phyloP scores from a whole-genome alignment of 2,329 filamentous ascomycete genomes.

The Xylaria multiplex region DNA sequence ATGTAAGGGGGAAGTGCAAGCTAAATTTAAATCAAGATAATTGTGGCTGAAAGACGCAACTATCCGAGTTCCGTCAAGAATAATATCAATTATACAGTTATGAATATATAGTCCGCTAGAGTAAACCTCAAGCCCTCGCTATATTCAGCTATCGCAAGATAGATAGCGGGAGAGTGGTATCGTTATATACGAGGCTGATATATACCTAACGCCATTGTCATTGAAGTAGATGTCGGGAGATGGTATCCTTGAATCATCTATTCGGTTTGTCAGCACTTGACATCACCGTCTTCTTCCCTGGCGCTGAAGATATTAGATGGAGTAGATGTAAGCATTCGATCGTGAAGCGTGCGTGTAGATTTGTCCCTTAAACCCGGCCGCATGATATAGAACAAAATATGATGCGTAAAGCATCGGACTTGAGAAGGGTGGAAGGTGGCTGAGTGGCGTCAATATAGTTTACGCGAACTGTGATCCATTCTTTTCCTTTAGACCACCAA shows the following conservation, averaged over 20 bases:
- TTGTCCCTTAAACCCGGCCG: constrained; percentile 19
- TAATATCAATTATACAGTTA: constrained; percentile 48
- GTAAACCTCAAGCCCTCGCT: constrained; percentile 31
- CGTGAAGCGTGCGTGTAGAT: constrained; percentile 31
- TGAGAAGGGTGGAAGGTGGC: constrained; percentile 3
- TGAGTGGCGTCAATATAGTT: constrained; percentile 7
- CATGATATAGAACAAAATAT: constrained; percentile 18
- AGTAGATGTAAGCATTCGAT: constrained; percentile 33
- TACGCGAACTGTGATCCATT: constrained; percentile 57
- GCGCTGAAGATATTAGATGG: constrained; percentile 25
- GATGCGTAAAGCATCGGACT: constrained; percentile 18
- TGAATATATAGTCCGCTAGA: constrained; percentile 45
- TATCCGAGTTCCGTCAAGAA: constrained; percentile 37
- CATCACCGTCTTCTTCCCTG: constrained; percentile 30
- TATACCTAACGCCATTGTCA: constrained; percentile 36
- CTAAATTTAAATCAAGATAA: background rate
- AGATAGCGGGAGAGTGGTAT: constrained; percentile 29
- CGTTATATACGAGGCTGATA: constrained; percentile 39
- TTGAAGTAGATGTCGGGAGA: constrained; percentile 30
- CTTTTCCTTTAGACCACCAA: constrained; percentile 95
- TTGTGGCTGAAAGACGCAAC: constrained; percentile 20
- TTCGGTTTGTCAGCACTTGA: constrained; percentile 41
- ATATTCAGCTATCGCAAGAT: constrained; percentile 27
- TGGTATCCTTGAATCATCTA: constrained; percentile 31
- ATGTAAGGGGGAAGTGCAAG: background rate